These are phyloP conservation scores for Vanrija pseudolonga DNA, from an alignment of 1,284 basidiomycete genomes.

Conservation along the genomic window DNA sequence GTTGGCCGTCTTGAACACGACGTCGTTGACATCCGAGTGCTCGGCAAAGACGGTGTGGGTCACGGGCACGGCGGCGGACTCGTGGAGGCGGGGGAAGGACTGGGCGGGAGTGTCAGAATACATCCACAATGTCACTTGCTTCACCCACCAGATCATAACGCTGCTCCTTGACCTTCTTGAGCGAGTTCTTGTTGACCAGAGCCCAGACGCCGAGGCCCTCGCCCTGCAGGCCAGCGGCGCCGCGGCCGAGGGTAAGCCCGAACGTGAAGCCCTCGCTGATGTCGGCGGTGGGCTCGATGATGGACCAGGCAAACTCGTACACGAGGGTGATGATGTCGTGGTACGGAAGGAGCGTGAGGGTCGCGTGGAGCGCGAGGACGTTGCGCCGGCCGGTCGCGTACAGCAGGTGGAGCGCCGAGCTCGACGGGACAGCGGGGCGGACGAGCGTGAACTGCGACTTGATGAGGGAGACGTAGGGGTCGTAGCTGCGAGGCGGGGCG, in stretches of 20 bases:
- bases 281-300: slow-evolving; percentile 70
- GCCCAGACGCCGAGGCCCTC: slow-evolving; percentile 72
- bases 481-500: slow-evolving; percentile 13
- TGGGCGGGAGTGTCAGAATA: slow-evolving; percentile 6
- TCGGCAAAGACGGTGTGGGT: slow-evolving; percentile 68
- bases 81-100: slow-evolving; percentile 44
- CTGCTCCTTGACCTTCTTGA: slow-evolving; percentile 62
- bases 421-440: slow-evolving; percentile 32
- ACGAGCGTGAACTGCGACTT: slow-evolving; percentile 31
- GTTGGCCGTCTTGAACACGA: slow-evolving; percentile 63
- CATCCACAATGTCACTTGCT: neutral
- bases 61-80: slow-evolving; percentile 33
- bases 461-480: slow-evolving; percentile 22
- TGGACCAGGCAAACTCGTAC: slow-evolving; percentile 59
- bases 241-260: slow-evolving; percentile 67
- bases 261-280: slow-evolving; percentile 55
- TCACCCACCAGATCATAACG: slow-evolving; percentile 79
- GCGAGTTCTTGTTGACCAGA: slow-evolving; percentile 71
- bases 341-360: slow-evolving; percentile 70
- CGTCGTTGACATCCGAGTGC: slow-evolving; percentile 73
- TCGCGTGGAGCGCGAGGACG: slow-evolving; percentile 69
- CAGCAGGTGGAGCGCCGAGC: slow-evolving; percentile 58
- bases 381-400: slow-evolving; percentile 81
- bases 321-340: slow-evolving; percentile 66
- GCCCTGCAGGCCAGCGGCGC: slow-evolving; percentile 47